Evolutionary conservation across 2,329 filamentous ascomycete species (phyloP), one percentile per base, ranked within the genome.

Genomic region (Penicillium janthinellum): DNA sequence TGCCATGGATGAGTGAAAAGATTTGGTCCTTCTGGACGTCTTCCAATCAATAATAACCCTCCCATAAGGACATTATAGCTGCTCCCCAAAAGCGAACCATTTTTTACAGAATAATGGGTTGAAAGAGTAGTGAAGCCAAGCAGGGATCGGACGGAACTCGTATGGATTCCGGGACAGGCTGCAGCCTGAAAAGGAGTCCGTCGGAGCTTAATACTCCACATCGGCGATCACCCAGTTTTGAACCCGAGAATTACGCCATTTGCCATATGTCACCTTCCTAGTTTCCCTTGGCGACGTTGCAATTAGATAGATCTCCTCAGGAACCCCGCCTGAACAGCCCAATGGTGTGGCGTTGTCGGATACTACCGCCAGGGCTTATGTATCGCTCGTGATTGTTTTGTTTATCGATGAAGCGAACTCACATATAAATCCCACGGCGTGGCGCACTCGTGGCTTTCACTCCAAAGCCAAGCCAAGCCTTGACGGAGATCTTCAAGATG

Each of bases 271-370:
- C 53, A 63, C 57, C 59, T 64, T 65, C 61, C 63, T 52, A 52
- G 47, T 60, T 64, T 44, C 41, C 14, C 25, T 31, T 62, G 45
- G 54, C 58, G 54, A 62, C 34, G 64, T 66, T 65, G 34, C 64
- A 67, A 54, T 59, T 25, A n/a, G 4, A n/a, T 22, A 38, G 31
- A 37, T 53, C 49, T 10, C 49, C 41, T 28, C 25, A 2, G 45
- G 38, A 35, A 47, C 61, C 56, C 56, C 57, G 31, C 51, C 35
- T 25, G 5, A 1, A 34, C 4, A 8, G 17, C 41, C 61, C 54
- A 65, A 61, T 63, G 8, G n/a, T 17, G 31, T 28, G n/a, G 35
- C 35, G 5, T 20, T 7, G 14, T 41, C 38, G 51, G 60, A 56
- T 48, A 35, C 22, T 10, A 11, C 37, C 42, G 31, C 50, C 42